A percentile compares a stretch with the other conserved stretches of the same genome.
phyloP scores from a whole-genome alignment of 2,329 filamentous ascomycete genomes.

The Neopestalotiopsis sp. region DNA sequence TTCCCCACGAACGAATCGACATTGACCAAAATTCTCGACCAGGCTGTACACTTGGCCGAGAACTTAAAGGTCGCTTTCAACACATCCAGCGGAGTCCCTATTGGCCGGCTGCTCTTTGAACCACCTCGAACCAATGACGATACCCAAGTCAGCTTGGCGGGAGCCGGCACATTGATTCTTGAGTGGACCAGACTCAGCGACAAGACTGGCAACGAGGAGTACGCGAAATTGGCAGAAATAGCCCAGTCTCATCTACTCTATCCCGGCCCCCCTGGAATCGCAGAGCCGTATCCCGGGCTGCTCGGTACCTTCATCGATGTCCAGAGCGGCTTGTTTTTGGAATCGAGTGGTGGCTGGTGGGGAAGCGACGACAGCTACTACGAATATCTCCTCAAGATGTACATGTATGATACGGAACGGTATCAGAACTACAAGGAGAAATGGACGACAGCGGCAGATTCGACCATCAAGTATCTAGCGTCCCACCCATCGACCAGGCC shows the following conservation, averaged over 20 bases:
- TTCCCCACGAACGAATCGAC: slow-evolving; percentile 49
- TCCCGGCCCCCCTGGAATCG: slow-evolving; percentile 60
- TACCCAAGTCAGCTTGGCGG: slow-evolving; percentile 73
- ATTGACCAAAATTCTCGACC: slow-evolving; percentile 65
- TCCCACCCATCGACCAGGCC: slow-evolving; percentile 71
- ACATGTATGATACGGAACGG: slow-evolving; percentile 71
- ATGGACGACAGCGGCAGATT: slow-evolving; percentile 78
- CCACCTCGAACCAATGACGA: slow-evolving; percentile 54
- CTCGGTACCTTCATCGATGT: slow-evolving; percentile 72
- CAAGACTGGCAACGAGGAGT: slow-evolving; percentile 69
- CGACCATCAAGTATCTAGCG: slow-evolving; percentile 72
- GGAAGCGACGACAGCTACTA: slow-evolving; percentile 83
- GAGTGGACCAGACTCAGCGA: slow-evolving; percentile 86
- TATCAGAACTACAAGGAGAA: slow-evolving; percentile 72
- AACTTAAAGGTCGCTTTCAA: slow-evolving; percentile 79
- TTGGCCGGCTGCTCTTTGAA: slow-evolving; percentile 68
- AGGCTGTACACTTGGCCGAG: slow-evolving; percentile 73
- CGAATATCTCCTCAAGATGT: slow-evolving; percentile 93
- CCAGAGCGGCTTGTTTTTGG: slow-evolving; percentile 67
- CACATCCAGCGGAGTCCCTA: slow-evolving; percentile 75
- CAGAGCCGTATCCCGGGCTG: slow-evolving; percentile 78
- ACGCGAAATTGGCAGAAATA: slow-evolving; percentile 68
- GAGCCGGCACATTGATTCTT: slow-evolving; percentile 77
- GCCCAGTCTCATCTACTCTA: slow-evolving; percentile 73
- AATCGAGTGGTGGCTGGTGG: slow-evolving; percentile 75